A percentile compares a stretch with the other conserved stretches of the same genome.
Evolutionary conservation across 75 land plant genomes (phyloP).

Genomic region (Pseudotsuga menziesii): DNA sequence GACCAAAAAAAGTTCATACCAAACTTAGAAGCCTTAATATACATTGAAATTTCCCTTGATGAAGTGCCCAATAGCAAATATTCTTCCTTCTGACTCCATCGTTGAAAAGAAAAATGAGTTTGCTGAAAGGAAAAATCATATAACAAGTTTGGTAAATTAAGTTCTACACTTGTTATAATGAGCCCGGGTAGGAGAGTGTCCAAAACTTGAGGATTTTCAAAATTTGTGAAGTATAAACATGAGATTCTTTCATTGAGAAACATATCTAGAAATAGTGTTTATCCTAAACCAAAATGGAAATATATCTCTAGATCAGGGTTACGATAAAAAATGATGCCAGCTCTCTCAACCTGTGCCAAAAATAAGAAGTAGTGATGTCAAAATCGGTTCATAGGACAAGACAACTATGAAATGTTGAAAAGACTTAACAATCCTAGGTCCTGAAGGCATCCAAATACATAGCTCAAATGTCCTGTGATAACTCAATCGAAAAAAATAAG

Average conservation of each 20-base stretch:
- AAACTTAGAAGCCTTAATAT: background rate
- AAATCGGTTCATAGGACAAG: too few species aligned
- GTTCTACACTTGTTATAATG: background rate
- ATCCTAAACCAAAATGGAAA: background rate
- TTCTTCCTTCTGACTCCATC: background rate
- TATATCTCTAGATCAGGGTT: background rate
- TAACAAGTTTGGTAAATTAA: background rate
- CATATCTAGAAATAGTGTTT: background rate
- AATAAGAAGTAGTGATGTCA: background rate
- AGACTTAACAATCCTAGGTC: too few species aligned
- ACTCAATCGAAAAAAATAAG: background rate
- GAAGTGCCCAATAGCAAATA: background rate
- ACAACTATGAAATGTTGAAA: too few species aligned
- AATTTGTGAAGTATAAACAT: background rate
- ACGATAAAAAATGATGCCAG: background rate
- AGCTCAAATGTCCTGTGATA: background rate
- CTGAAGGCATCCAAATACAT: too few species aligned
- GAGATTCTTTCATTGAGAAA: background rate
- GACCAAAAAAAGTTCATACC: background rate
- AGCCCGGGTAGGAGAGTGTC: background rate
- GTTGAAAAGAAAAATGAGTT: conserved; percentile 1
- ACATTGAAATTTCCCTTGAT: background rate
- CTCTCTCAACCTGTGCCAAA: background rate
- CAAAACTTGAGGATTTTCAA: background rate
- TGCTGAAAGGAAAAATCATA: background rate